These are phyloP conservation scores for Boletus speciosus DNA, from an alignment of 768 basidiomycete genomes.

Conservation along the genomic window DNA sequence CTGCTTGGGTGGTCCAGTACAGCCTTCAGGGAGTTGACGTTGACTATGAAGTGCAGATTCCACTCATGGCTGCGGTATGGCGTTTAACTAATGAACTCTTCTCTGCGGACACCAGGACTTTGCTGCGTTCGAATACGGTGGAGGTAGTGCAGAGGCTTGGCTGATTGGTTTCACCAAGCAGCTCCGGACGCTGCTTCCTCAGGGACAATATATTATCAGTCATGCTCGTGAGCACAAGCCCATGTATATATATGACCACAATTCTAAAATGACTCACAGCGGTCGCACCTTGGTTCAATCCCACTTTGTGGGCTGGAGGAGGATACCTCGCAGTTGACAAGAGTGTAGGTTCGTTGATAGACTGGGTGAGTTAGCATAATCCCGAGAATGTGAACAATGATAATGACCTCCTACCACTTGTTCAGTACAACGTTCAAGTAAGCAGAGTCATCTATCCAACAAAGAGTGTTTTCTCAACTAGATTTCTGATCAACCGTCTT, in stretches of 20 bases:
- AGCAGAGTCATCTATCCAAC: not conserved
- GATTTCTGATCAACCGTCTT: too few species aligned
- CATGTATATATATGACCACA: too few species aligned
- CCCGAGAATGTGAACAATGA: too few species aligned
- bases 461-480: too few species aligned
- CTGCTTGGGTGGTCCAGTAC: conserved; percentile 44
- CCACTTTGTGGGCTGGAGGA: conserved; percentile 34
- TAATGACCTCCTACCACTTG: too few species aligned
- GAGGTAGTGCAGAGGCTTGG: conserved; percentile 48
- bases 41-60: conserved; percentile 41
- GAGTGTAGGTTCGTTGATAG: conserved; percentile 41
- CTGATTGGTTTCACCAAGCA: conserved; percentile 31
- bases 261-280: conserved; percentile 22
- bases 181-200: conserved; percentile 31
- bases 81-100: not conserved
- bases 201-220: conserved; percentile 32
- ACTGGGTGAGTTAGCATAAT: conserved; percentile 33
- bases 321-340: conserved; percentile 40
- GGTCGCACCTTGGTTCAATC: conserved; percentile 43
- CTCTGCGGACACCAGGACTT: conserved; percentile 45
- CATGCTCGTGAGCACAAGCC: conserved; percentile 31
- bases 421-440: conserved; percentile 43
- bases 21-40: conserved; percentile 50
- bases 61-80: not conserved
- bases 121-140: conserved; percentile 40